Evolutionary conservation across 2,329 filamentous ascomycete genomes (phyloP), one percentile per base, ranked within the genome.

Genomic region (Mollisiaceae sp.): DNA sequence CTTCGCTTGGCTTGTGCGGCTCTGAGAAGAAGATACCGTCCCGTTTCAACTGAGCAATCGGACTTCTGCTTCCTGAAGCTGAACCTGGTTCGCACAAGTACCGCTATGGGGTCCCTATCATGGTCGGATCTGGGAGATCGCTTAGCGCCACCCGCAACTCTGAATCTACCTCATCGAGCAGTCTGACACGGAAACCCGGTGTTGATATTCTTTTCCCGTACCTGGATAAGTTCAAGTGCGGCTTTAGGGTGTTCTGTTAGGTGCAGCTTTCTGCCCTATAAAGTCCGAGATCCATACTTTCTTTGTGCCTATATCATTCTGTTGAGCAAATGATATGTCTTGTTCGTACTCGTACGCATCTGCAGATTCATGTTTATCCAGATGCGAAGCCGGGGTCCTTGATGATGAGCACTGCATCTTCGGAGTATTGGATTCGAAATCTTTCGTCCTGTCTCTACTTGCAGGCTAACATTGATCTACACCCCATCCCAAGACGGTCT

Each of bases 1-100:
- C 11, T 24, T 50, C 45, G 45, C 45, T 24, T 50, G 24, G 11
- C 11, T 24, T n/a, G n/a, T 57, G 55, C 55, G 55, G 55, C 55
- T 57, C 55, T 57, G 32, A 38, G 35, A 14, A 15, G 36, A 35
- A 12, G 15, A 22, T 22, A 14, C 36, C 18, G 55, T 41, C 36
- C 36, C 55, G 36, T 11, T 39, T 39, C 32, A 22, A 39, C 24
- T 41, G 36, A 57, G n/a, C 36, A 57, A 57, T 57, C 55, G 55
- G 35, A 57, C 55, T 18, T 35, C 35, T 56, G 27, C 27, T 32
- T 32, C 27, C 27, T 32, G 27, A 32, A 32, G 27, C 27, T 38
- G n/a, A 57, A 57, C 32, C 35, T 57, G 12, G 4, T 57, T 38
- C 32, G 50, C 24, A 2, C 47, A 18, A 54, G 24, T 32, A 35